Percentiles rank a stretch among this genome's conserved stretches.
Conservation (phyloP, 192 early-diverging fungal species). For the Umbelopsis sp. region DNA sequence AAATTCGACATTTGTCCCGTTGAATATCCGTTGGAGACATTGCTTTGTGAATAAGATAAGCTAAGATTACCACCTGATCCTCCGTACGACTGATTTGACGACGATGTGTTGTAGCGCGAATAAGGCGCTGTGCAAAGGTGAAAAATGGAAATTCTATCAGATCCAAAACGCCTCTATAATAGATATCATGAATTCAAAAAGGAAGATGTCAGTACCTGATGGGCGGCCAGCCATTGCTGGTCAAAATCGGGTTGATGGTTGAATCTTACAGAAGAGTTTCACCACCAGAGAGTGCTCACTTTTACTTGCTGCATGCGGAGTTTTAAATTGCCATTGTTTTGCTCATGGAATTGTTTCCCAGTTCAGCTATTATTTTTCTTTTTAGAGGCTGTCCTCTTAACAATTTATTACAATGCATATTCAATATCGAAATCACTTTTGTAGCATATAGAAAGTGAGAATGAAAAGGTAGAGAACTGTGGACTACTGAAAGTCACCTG, state of each 20-base stretch:
- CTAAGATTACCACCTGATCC: slow-evolving; percentile 11
- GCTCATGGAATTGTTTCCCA: no score
- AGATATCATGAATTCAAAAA: neutral
- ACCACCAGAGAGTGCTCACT: neutral
- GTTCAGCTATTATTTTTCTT: no score
- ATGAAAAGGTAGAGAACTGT: no score
- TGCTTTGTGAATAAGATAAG: slow-evolving; percentile 3
- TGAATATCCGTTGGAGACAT: slow-evolving; percentile 15
- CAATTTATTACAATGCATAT: no score
- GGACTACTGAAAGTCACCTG: no score
- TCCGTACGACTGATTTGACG: slow-evolving; percentile 18
- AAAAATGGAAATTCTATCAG: neutral
- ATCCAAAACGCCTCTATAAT: neutral
- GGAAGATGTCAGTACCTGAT: neutral
- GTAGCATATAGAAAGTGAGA: no score
- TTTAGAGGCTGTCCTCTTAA: no score
- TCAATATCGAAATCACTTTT: no score
- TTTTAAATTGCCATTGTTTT: neutral
- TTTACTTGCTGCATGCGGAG: neutral
- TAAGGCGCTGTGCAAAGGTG: slow-evolving; percentile 14
- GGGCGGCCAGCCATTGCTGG: slow-evolving; percentile 20
- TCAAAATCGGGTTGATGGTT: slow-evolving; percentile 8
- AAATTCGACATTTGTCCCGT: slow-evolving; percentile 1
- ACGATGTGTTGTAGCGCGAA: slow-evolving; percentile 19
- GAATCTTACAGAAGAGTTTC: neutral